Percentiles rank a stretch among this genome's conserved stretches.
Evolutionary conservation across 1,284 basidiomycete species (phyloP).

Genomic region (Trichosporon sp.): DNA sequence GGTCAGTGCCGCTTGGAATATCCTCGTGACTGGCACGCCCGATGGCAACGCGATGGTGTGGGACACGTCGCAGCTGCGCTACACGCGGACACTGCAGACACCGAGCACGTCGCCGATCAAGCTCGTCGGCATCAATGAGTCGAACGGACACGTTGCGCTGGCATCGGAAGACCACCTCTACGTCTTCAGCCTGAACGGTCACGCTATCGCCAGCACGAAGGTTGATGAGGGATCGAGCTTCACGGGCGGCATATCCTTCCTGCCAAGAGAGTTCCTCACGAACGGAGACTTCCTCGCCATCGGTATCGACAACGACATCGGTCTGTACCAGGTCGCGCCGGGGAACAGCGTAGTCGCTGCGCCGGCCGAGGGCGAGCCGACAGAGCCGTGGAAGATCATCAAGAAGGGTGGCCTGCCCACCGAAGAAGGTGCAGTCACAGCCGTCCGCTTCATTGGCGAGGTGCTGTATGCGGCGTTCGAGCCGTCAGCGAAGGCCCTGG

Average conservation of each 20-base stretch:
- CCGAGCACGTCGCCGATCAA: slow-evolving; percentile 56
- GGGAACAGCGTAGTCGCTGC: slow-evolving; percentile 9
- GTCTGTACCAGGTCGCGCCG: slow-evolving; percentile 33
- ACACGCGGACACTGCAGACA: slow-evolving; percentile 70
- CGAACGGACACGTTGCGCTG: slow-evolving; percentile 57
- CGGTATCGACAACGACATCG: slow-evolving; percentile 34
- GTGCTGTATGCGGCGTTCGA: slow-evolving; percentile 43
- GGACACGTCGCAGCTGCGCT: slow-evolving; percentile 79
- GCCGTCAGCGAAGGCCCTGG: slow-evolving; percentile 8
- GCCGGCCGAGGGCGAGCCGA: slow-evolving; percentile 26
- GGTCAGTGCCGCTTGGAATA: slow-evolving; percentile 73
- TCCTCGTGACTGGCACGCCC: slow-evolving; percentile 71
- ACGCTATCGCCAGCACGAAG: slow-evolving; percentile 38
- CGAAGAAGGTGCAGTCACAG: slow-evolving; percentile 16
- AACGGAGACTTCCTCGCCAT: slow-evolving; percentile 39
- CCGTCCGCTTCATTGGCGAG: slow-evolving; percentile 45
- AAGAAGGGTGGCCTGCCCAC: slow-evolving; percentile 32
- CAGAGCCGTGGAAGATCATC: slow-evolving; percentile 39
- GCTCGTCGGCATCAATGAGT: slow-evolving; percentile 73
- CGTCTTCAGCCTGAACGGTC: slow-evolving; percentile 47
- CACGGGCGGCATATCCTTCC: slow-evolving; percentile 44
- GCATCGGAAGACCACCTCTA: slow-evolving; percentile 37
- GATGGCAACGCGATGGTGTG: slow-evolving; percentile 82
- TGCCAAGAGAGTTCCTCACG: slow-evolving; percentile 41
- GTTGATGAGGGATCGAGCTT: slow-evolving; percentile 26